These are phyloP conservation scores for Zymoseptoria brevis DNA, from an alignment of 2,329 filamentous ascomycete genomes.

Conservation along the genomic window DNA sequence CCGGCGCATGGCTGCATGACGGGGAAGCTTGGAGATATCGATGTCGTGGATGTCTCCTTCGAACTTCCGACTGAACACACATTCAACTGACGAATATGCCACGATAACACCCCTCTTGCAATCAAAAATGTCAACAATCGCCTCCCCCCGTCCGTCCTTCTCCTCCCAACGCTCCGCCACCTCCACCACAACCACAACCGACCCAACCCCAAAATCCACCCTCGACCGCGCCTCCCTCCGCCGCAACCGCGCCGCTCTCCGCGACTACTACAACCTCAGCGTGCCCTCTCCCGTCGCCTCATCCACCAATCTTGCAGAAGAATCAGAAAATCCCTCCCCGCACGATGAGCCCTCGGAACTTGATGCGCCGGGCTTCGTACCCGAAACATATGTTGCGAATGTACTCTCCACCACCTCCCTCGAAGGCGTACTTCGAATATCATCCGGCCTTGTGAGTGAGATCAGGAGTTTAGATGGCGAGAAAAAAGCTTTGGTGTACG, in stretches of 20 bases:
- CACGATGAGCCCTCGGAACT: constrained; percentile 49
- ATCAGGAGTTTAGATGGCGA: constrained; percentile 88
- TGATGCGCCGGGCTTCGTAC: constrained; percentile 64
- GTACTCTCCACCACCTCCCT: constrained; percentile 57
- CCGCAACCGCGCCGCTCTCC: constrained; percentile 75
- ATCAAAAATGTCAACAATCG: constrained; percentile 49
- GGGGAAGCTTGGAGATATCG: no score
- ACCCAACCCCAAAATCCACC: constrained; percentile 21
- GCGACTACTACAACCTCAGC: constrained; percentile 89
- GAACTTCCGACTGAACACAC: background rate
- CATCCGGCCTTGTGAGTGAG: constrained; percentile 64
- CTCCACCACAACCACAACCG: constrained; percentile 49
- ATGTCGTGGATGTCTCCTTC: no score
- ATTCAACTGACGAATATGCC: background rate
- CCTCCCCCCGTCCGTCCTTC: constrained; percentile 51
- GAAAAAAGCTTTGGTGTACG: constrained; percentile 93
- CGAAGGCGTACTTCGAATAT: constrained; percentile 60
- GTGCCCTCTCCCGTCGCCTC: constrained; percentile 13
- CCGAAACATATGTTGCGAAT: constrained; percentile 57
- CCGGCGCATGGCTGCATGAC: background rate
- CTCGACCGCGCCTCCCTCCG: constrained; percentile 41
- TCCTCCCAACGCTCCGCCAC: constrained; percentile 68
- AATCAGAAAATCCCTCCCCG: constrained; percentile 20
- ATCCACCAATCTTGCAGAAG: constrained; percentile 19
- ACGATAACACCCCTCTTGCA: background rate